phyloP scores from a whole-genome alignment of 2,329 filamentous ascomycete genomes.

The Aspergillus sp. region DNA sequence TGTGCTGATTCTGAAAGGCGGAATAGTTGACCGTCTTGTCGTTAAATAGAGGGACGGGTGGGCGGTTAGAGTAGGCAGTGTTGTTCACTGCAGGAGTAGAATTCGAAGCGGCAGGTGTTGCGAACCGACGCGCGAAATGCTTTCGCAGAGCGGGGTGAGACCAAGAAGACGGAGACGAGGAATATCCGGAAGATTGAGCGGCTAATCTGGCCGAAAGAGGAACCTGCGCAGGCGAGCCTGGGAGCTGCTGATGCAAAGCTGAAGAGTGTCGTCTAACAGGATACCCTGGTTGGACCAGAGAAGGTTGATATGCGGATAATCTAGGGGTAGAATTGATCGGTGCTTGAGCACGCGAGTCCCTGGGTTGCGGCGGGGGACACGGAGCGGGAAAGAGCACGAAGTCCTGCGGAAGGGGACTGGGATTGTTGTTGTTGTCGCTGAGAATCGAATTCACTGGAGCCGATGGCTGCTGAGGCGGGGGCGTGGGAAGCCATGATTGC shows the following conservation, averaged over 20 bases:
- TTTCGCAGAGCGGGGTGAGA: constrained; percentile 37
- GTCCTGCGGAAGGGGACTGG: constrained; percentile 41
- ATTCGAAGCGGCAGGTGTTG: constrained; percentile 43
- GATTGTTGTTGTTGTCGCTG: constrained; percentile 35
- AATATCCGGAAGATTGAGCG: constrained; percentile 41
- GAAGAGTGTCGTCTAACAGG: constrained; percentile 39
- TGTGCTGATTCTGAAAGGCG: constrained; percentile 33
- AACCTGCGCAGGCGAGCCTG: constrained; percentile 40
- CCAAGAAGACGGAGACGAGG: constrained; percentile 41
- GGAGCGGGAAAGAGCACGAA: constrained; percentile 47
- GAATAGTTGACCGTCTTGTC: constrained; percentile 29
- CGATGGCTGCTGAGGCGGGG: constrained; percentile 46
- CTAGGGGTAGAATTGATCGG: constrained; percentile 42
- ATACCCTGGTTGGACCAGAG: constrained; percentile 36
- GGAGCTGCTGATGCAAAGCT: constrained; percentile 39
- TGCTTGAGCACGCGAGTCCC: constrained; percentile 38
- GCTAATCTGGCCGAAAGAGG: constrained; percentile 43
- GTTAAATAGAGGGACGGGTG: constrained; percentile 44
- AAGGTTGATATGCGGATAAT: constrained; percentile 32
- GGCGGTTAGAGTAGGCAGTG: constrained; percentile 36
- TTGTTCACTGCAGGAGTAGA: constrained; percentile 31
- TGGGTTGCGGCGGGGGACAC: constrained; percentile 34
- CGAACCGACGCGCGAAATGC: constrained; percentile 35
- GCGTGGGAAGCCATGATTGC: constrained; percentile 51
- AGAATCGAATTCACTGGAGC: constrained; percentile 37